These are phyloP conservation scores for Penstemon barbatus DNA, from an alignment of 257 asterid genomes.

Conservation along the genomic window DNA sequence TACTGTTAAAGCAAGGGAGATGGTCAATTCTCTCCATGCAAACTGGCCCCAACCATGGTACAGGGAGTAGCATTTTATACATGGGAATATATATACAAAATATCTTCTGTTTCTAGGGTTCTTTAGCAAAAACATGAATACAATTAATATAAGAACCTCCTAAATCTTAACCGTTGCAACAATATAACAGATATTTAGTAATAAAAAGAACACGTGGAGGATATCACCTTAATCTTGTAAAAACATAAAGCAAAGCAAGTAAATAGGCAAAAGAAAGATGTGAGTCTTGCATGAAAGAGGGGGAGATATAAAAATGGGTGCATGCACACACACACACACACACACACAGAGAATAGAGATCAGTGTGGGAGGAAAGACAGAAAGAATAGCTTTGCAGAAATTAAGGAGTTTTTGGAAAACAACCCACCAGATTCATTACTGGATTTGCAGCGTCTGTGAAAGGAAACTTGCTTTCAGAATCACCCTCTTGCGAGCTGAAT, in stretches of 20 bases:
- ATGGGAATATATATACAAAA: background rate
- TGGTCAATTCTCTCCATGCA: background rate
- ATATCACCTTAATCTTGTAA: background rate
- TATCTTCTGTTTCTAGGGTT: background rate
- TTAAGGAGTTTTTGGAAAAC: slow-evolving; percentile 23
- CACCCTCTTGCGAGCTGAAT: slow-evolving; percentile 43
- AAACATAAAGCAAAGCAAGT: background rate
- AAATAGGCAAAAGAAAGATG: slow-evolving; percentile 4
- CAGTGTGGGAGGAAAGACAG: background rate
- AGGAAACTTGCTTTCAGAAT: slow-evolving; percentile 60
- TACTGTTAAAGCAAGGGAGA: slow-evolving; percentile 4
- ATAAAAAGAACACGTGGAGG: background rate
- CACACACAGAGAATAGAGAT: slow-evolving; percentile 9
- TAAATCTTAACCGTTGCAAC: background rate
- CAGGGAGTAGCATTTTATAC: background rate
- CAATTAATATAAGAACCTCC: slow-evolving; percentile 7
- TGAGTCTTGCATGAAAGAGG: background rate
- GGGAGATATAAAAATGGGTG: background rate
- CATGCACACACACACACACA: background rate
- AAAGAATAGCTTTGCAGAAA: slow-evolving; percentile 10
- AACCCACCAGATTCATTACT: slow-evolving; percentile 76
- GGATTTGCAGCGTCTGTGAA: slow-evolving; percentile 77
- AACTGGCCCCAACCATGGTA: background rate
- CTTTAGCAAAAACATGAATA: slow-evolving; percentile 14
- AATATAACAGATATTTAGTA: slow-evolving; percentile 11